Base-by-base conservation (phyloP, 176 grass and related monocot genomes). In the Hordeum vulgare region DNA sequence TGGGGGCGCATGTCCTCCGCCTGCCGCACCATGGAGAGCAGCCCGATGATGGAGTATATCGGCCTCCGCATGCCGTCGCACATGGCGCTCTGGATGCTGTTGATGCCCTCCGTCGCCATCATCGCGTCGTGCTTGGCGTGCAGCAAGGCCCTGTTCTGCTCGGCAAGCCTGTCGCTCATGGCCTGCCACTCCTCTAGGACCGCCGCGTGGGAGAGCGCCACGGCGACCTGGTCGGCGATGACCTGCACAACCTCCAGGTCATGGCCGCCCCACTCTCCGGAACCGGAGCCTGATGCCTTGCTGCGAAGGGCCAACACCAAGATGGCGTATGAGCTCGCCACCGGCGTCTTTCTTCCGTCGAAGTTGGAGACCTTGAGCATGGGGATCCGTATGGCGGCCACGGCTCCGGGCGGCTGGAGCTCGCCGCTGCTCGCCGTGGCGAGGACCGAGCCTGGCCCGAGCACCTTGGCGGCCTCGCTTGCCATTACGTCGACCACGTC, bases 21-120 rank as follows among this genome's bases (percentile, higher is more conserved):
- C 44, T 86, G 59, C 40, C 89, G 90, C 70, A 94, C 59, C 79
- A 97, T 87, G 42, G 95, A 94, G 40, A 91, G 15, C 40, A 97
- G 61, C 25, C 90, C 92, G 35, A 94, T 29, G 39, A 97, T 87
- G 4, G 88, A 76, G 85, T 94, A 75, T 40, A 89, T 79, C 27
- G 95, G 90, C 69, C 71, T 86, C 24, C 75, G 82, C 82, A 92
- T 86, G 77, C 79, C 84, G 26, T 81, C 54, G 29, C 88, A 87
- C 90, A 94, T 87, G n/a, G 84, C 90, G 59, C 68, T 29, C 75
- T 86, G 92, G 41, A 94, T 89, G 2, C 75, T 77, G 76, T 89
- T 88, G 79, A 89, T 88, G 25, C 84, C 88, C 59, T 47, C 78
- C 33, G 81, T 94, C n/a, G 92, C 92, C 47, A 68, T 75, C 69